A percentile compares a stretch with the other conserved stretches of the same genome.
phyloP scores from a whole-genome alignment of 805 yeast species.

The Candida boidinii region DNA sequence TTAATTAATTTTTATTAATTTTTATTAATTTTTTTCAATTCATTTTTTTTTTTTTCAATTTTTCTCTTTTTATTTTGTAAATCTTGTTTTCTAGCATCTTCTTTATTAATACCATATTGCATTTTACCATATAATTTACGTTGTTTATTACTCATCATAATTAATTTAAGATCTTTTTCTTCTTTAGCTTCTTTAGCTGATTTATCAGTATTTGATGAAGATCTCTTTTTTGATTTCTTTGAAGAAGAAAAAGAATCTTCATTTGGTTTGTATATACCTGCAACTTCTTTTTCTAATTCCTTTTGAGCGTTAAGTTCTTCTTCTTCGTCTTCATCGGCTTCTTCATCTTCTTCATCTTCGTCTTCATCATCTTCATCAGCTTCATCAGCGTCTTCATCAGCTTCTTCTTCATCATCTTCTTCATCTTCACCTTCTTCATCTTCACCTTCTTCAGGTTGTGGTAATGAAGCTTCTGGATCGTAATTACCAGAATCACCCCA shows the following conservation, averaged over 20 bases:
- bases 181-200: conserved; percentile 42
- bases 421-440: conserved; percentile 37
- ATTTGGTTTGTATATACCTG: conserved; percentile 71
- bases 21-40: too few species aligned
- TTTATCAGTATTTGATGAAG: neutral
- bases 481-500: conserved; percentile 96
- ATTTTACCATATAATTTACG: conserved; percentile 89
- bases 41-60: conserved; percentile 61
- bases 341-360: conserved; percentile 46
- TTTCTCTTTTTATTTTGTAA: conserved; percentile 63
- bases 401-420: conserved; percentile 42
- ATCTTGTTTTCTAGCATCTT: conserved; percentile 65
- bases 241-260: too few species aligned
- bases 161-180: conserved; percentile 87
- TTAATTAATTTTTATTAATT: too few species aligned
- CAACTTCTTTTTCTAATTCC: conserved; percentile 85
- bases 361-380: conserved; percentile 43
- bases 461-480: conserved; percentile 60
- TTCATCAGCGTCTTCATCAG: conserved; percentile 44
- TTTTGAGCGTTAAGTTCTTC: conserved; percentile 55
- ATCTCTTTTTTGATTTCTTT: conserved; percentile 18
- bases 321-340: conserved; percentile 43
- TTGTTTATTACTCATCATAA: conserved; percentile 97
- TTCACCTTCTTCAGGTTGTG: conserved; percentile 30
- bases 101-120: conserved; percentile 84